A percentile compares a stretch with the other conserved stretches of the same genome.
Conservation (phyloP, 306 rosid species). For the Hippophae rhamnoides region DNA sequence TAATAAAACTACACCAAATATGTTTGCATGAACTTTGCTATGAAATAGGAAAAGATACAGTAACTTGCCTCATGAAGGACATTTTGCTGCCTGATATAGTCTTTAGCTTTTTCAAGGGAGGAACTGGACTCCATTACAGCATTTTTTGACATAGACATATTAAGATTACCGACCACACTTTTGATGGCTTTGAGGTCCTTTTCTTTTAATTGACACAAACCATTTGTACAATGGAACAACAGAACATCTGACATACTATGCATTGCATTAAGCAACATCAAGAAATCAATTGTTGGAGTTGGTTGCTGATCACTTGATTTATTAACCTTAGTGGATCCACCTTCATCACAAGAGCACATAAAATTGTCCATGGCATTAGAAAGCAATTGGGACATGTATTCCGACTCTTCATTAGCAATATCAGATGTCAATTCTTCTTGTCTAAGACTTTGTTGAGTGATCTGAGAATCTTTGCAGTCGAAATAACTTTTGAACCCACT, state of each 20-base stretch:
- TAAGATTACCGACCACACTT: conserved; percentile 48
- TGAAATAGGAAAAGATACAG: background rate
- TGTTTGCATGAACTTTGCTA: background rate
- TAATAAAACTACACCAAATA: background rate
- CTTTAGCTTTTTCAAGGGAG: conserved; percentile 28
- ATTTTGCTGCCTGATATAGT: conserved; percentile 19
- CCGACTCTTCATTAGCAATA: conserved; percentile 18
- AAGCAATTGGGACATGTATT: conserved; percentile 13
- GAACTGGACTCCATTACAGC: conserved; percentile 23
- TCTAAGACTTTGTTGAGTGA: conserved; percentile 27
- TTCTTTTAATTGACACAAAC: conserved; percentile 35
- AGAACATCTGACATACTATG: conserved; percentile 57
- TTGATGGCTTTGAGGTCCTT: conserved; percentile 35
- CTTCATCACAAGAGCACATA: conserved; percentile 22
- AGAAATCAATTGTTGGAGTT: conserved; percentile 40
- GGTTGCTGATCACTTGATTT: conserved; percentile 28
- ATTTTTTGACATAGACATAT: conserved; percentile 38
- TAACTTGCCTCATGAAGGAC: conserved; percentile 41
- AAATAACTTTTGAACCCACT: conserved; percentile 27
- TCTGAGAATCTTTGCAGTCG: conserved; percentile 23
- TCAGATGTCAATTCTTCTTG: conserved; percentile 24
- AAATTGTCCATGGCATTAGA: conserved; percentile 16
- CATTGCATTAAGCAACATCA: conserved; percentile 43
- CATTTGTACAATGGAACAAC: conserved; percentile 39
- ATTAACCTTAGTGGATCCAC: conserved; percentile 25